Percentiles rank a stretch among this genome's conserved stretches.
Evolutionary conservation across 305 asterid genomes (phyloP).

Genomic region (Solanum hybrid): DNA sequence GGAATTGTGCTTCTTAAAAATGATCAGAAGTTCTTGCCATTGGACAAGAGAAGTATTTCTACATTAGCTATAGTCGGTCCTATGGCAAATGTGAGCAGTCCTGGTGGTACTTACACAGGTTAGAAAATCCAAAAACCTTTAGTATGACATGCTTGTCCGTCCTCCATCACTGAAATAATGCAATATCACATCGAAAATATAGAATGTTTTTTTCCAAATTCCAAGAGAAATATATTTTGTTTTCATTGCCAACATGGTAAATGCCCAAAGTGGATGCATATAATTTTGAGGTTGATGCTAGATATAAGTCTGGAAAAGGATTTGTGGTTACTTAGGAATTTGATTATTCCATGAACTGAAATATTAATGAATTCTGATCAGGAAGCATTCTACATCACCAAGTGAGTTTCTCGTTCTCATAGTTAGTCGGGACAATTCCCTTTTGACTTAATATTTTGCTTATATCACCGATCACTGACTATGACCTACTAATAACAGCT

Average conservation of each 20-base stretch:
- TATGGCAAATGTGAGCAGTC: conserved; percentile 51
- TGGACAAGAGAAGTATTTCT: conserved; percentile 33
- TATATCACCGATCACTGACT: background rate
- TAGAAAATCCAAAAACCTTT: background rate
- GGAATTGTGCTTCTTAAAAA: conserved; percentile 90
- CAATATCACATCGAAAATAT: background rate
- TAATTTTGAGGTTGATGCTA: background rate
- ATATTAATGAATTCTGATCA: background rate
- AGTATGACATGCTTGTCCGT: background rate
- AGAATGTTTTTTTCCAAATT: background rate
- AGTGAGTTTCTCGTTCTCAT: background rate
- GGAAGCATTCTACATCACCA: background rate
- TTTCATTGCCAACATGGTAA: background rate
- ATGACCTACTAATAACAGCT: background rate
- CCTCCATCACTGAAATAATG: background rate
- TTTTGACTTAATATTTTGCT: background rate
- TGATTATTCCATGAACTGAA: background rate
- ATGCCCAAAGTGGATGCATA: background rate
- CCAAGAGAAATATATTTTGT: background rate
- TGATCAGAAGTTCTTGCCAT: conserved; percentile 51
- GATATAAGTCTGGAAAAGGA: background rate
- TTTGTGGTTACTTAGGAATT: background rate
- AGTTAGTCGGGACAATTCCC: background rate
- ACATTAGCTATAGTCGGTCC: conserved; percentile 82
- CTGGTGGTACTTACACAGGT: conserved; percentile 90